These are phyloP conservation scores for Diplotaxis tenuifolia DNA, from an alignment of 345 rosid genomes.

Conservation along the genomic window DNA sequence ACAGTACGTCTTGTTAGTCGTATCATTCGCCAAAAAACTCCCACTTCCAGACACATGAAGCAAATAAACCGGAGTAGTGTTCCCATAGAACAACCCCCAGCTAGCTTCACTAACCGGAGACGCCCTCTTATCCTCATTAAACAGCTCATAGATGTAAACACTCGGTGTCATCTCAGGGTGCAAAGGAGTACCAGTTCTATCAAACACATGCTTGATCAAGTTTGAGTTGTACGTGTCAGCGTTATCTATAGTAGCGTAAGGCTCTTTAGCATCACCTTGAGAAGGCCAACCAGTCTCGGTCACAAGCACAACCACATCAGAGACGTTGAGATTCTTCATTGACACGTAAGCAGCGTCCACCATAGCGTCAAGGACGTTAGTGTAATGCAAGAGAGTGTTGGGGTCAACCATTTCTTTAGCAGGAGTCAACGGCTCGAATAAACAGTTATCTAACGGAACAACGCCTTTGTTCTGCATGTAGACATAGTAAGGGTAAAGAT, in stretches of 20 bases:
- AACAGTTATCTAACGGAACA: conserved; percentile 81
- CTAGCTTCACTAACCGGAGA: conserved; percentile 77
- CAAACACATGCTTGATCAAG: conserved; percentile 85
- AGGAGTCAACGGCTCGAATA: conserved; percentile 89
- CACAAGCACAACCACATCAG: conserved; percentile 77
- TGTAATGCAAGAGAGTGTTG: conserved; percentile 89
- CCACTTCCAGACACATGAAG: conserved; percentile 95
- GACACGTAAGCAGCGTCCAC: conserved; percentile 89
- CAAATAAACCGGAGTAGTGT: conserved; percentile 78
- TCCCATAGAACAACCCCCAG: conserved; percentile 89
- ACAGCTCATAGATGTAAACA: conserved; percentile 80
- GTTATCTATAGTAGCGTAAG: conserved; percentile 75
- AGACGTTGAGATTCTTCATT: conserved; percentile 81
- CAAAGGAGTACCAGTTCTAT: conserved; percentile 73
- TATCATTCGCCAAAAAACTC: too few relatives aligned
- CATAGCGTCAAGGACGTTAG: conserved; percentile 93
- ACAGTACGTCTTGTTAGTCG: too few relatives aligned
- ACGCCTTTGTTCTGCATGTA: conserved; percentile 96
- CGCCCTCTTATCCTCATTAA: conserved; percentile 82
- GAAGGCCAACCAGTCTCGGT: conserved; percentile 95
- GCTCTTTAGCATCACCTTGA: conserved; percentile 76
- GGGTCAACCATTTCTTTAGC: conserved; percentile 97
- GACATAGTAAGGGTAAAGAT: conserved; percentile 92
- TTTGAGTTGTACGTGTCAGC: conserved; percentile 90
- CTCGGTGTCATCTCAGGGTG: conserved; percentile 80